Conservation (phyloP, 208 protist genomes). For the Acanthamoeba comandoni region DNA sequence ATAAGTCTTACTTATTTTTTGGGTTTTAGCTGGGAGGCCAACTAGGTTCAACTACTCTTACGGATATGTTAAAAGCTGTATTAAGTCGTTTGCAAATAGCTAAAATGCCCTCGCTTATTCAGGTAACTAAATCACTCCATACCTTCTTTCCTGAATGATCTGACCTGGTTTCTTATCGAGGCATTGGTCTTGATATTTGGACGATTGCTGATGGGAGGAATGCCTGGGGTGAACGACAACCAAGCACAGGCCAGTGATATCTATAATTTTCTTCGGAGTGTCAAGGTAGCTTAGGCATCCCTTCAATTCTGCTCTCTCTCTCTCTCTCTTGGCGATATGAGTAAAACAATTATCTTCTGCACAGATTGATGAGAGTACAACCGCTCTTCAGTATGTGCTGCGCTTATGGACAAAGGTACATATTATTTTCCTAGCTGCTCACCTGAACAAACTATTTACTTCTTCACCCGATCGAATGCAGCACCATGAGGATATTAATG, state of each 20-base stretch:
- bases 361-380: conserved; percentile 11
- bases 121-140: neutral
- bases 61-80: conserved; percentile 59
- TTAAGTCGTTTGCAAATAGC: conserved; percentile 14
- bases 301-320: no score
- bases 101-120: conserved; percentile 25
- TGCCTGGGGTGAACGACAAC: neutral
- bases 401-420: conserved; percentile 19
- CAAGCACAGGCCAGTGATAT: conserved; percentile 17
- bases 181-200: conserved; percentile 49
- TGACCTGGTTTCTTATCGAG: neutral
- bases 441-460: neutral
- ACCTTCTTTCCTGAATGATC: neutral
- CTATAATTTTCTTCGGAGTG: conserved; percentile 1
- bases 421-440: no score
- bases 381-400: conserved; percentile 25
- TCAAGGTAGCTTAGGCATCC: no score
- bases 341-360: no score
- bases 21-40: conserved; percentile 2
- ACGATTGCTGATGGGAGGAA: conserved; percentile 45
- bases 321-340: no score
- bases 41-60: conserved; percentile 3
- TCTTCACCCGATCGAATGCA: neutral
- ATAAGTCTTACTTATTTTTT: neutral
- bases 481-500: conserved; percentile 64